phyloP scores from a whole-genome alignment of 2,329 filamentous ascomycete species.

The Talaromyces piceae region DNA sequence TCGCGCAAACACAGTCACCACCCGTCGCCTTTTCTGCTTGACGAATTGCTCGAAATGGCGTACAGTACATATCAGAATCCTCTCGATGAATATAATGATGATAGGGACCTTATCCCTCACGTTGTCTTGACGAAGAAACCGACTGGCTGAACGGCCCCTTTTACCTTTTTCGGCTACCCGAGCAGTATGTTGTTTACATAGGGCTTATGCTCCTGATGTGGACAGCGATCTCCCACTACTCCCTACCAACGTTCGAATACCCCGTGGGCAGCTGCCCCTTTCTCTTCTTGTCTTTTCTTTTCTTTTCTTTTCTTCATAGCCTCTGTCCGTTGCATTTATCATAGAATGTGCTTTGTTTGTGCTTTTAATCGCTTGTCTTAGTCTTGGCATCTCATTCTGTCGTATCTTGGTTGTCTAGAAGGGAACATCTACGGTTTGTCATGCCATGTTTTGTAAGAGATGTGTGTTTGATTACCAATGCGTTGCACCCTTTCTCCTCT shows the following conservation, averaged over 20 bases:
- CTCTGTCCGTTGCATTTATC: background rate
- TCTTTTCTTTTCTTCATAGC: too few species aligned
- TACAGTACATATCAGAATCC: background rate
- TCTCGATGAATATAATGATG: background rate
- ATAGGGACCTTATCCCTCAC: background rate
- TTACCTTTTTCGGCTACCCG: background rate
- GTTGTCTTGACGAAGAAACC: background rate
- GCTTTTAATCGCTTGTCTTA: background rate
- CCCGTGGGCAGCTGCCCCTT: background rate
- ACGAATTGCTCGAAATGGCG: background rate
- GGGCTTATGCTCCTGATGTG: too few species aligned
- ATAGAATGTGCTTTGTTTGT: background rate
- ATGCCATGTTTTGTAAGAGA: background rate
- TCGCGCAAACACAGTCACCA: background rate
- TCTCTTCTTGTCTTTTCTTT: background rate
- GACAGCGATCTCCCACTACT: too few species aligned
- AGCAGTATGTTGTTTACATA: background rate
- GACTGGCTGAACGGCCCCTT: background rate
- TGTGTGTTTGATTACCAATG: background rate
- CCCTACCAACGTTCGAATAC: background rate
- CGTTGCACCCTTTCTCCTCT: background rate
- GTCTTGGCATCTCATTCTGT: background rate
- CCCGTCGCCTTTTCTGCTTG: background rate
- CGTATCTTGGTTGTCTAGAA: background rate
- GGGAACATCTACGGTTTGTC: background rate